Evolutionary conservation across 257 asterid genomes (phyloP).

Genomic region (Cynanchum wilfordii): DNA sequence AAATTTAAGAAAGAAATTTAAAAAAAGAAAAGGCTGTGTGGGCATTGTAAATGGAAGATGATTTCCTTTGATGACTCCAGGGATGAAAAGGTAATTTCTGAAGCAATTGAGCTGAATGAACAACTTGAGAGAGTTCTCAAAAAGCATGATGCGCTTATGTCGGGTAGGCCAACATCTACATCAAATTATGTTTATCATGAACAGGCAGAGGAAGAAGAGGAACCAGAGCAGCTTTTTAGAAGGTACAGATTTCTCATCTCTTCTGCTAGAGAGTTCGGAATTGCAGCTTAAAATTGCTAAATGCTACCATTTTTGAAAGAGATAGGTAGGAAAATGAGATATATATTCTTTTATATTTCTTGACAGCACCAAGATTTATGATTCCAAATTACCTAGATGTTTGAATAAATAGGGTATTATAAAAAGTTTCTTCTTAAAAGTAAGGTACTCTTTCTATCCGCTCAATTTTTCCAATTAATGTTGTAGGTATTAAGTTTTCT

Average conservation of each 20-base stretch:
- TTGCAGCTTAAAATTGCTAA: neutral
- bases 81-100: conserved; percentile 47
- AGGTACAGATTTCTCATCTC: conserved; percentile 33
- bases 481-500: too few relatives aligned
- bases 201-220: conserved; percentile 68
- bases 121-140: conserved; percentile 69
- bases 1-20: too few relatives aligned
- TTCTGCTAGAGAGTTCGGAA: neutral
- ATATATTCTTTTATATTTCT: neutral
- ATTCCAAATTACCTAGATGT: neutral
- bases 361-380: neutral
- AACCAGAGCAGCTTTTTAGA: conserved; percentile 73
- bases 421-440: neutral
- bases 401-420: neutral
- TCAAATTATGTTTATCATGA: conserved; percentile 45
- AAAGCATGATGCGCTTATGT: conserved; percentile 72
- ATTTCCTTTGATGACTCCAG: conserved; percentile 21
- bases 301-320: neutral
- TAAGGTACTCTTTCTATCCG: neutral
- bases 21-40: neutral
- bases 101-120: conserved; percentile 85
- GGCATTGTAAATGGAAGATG: neutral
- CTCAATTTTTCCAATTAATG: neutral
- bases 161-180: conserved; percentile 42
- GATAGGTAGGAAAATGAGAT: neutral